phyloP scores from a whole-genome alignment of 192 early-diverging fungal genomes.

The Coemansia sp. region DNA sequence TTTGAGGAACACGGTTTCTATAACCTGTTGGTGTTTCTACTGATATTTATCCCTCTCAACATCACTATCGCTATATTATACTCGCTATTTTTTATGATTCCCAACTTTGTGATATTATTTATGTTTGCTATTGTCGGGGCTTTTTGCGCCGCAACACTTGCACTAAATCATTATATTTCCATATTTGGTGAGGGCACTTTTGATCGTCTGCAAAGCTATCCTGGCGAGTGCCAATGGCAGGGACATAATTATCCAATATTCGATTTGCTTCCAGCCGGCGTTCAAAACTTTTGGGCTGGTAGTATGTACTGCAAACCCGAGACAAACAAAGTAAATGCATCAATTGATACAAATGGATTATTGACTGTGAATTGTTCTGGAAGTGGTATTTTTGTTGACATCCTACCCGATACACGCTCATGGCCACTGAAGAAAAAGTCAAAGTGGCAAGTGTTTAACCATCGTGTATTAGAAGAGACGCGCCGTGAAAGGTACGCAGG shows the following conservation, averaged over 20 bases:
- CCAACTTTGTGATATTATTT: constrained; percentile 29
- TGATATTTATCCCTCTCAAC: constrained; percentile 56
- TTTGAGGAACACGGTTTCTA: constrained; percentile 60
- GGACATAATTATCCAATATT: constrained; percentile 55
- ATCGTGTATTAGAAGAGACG: constrained; percentile 32
- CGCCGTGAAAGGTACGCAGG: constrained; percentile 18
- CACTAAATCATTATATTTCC: constrained; percentile 45
- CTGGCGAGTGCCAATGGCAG: constrained; percentile 54
- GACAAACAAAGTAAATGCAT: constrained; percentile 35
- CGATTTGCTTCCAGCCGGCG: constrained; percentile 55
- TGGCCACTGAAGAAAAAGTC: constrained; percentile 56
- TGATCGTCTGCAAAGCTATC: constrained; percentile 11
- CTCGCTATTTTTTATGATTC: constrained; percentile 28
- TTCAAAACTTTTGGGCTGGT: constrained; percentile 65
- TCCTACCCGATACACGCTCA: constrained; percentile 55
- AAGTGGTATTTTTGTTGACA: constrained; percentile 26
- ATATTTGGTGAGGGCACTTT: constrained; percentile 45
- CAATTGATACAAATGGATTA: constrained; percentile 35
- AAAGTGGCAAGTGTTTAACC: constrained; percentile 52
- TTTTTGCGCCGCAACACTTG: neutral
- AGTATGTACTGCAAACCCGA: constrained; percentile 35
- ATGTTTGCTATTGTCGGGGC: constrained; percentile 16
- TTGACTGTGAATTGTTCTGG: constrained; percentile 34
- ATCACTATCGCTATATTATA: constrained; percentile 42
- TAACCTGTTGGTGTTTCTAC: constrained; percentile 59